Evolutionary conservation across 305 asterid genomes (phyloP), one percentile per base, ranked within the genome.

Genomic region (Rubia balearica): DNA sequence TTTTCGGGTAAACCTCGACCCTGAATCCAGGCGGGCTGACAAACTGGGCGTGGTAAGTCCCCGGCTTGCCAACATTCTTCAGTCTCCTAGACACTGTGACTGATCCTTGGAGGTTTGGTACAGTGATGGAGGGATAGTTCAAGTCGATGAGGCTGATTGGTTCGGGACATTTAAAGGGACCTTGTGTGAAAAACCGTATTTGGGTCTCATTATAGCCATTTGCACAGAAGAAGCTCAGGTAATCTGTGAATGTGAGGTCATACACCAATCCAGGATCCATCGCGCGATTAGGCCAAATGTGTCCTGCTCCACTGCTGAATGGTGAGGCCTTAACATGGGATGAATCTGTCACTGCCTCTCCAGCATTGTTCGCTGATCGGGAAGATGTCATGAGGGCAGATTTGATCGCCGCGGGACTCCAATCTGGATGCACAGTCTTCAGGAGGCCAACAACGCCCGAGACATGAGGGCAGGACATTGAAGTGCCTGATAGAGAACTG

Each of bases 61-160:
- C 96, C 1, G 90, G 91, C 3, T 80, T 33, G 0, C 98, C 98
- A 0, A 93, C 97, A 73, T 89, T 89, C 87, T 85, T 93, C 16
- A 93, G 83, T 55, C 76, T 87, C 73, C 98, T 85, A 4, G 78
- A 82, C 79, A 91, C 89, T 1, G 84, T 85, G 38, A 82, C 79
- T 0, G 89, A 73, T 69, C 85, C 85, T 0, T 48, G 59, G 74
- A 89, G 95, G 56, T 73, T 59, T 0, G 97, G 95, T 46, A 93
- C 88, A 1, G 96, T 83, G 87, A 93, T 89, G 30, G 98, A 85
- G 1, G 98, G 97, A 68, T 89, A 86, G 92, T 90, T 93, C 61
- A 89, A 71, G 87, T 89, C 55, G 80, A 81, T 42, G 71, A 89
- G 88, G 72, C 70, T 80, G 24, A 76, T 69, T 17, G 59, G 24